Evolutionary conservation across 768 basidiomycete genomes (phyloP).

Genomic region (Termitomyces heimii): DNA sequence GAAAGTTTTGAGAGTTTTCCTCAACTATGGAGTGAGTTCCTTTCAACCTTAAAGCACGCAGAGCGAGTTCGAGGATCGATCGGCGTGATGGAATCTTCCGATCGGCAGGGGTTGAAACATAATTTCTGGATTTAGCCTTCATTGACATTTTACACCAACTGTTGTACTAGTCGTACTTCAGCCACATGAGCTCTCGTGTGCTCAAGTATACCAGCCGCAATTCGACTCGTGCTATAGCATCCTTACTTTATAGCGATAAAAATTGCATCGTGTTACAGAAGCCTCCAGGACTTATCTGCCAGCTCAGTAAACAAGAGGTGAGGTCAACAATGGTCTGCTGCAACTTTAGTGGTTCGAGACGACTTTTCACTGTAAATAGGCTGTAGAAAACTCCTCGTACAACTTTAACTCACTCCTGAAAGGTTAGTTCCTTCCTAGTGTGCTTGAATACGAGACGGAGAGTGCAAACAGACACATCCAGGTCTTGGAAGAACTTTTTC

Average conservation of each 20-base stretch:
- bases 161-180: too few relatives aligned
- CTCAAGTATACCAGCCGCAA: neutral
- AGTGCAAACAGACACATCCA: slow-evolving; percentile 1
- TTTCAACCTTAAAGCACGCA: neutral
- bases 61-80: too few relatives aligned
- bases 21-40: neutral
- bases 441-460: neutral
- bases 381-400: slow-evolving; percentile 6
- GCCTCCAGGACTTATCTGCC: slow-evolving; percentile 52
- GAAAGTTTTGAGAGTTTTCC: neutral
- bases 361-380: neutral
- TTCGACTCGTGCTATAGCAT: neutral
- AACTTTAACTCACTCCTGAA: slow-evolving; percentile 29
- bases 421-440: slow-evolving; percentile 16
- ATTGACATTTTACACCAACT: too few relatives aligned
- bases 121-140: too few relatives aligned
- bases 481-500: slow-evolving; percentile 17
- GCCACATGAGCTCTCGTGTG: slow-evolving; percentile 2
- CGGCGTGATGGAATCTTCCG: too few relatives aligned
- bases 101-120: too few relatives aligned
- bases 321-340: neutral
- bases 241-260: slow-evolving; percentile 45
- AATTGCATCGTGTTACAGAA: slow-evolving; percentile 54
- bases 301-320: slow-evolving; percentile 23
- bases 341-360: neutral